These are phyloP conservation scores for Rubroboletus pulcherrimus DNA, from an alignment of 768 basidiomycete species.

Conservation along the genomic window DNA sequence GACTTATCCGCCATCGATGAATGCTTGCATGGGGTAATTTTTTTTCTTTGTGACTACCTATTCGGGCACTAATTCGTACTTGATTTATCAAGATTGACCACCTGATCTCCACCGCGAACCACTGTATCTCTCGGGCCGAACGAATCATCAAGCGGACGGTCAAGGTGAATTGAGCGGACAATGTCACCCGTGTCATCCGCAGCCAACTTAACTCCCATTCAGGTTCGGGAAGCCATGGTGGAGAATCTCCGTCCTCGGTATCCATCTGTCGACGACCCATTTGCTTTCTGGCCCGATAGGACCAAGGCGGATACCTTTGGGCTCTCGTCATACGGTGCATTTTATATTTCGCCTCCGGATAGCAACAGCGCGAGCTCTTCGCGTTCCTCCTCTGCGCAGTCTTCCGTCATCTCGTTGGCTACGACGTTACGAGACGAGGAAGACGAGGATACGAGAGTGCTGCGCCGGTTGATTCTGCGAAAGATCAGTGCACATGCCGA, in stretches of 20 bases:
- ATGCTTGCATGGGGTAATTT: conserved; percentile 50
- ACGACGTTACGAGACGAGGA: conserved; percentile 50
- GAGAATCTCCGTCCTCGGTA: conserved; percentile 37
- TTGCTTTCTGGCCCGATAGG: conserved; percentile 16
- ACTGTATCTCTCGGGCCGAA: conserved; percentile 56
- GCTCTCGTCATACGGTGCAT: conserved; percentile 7
- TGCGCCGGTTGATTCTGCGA: conserved; percentile 60
- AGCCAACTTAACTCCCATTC: conserved; percentile 2
- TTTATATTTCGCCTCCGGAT: conserved; percentile 23
- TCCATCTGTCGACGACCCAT: conserved; percentile 16
- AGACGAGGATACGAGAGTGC: conserved; percentile 59
- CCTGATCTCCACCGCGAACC: conserved; percentile 49
- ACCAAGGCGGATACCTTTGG: conserved; percentile 3
- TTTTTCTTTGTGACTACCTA: conserved; percentile 7
- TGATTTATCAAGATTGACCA: conserved; percentile 45
- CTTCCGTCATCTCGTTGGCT: conserved; percentile 44
- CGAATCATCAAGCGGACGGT: conserved; percentile 53
- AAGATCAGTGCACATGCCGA: conserved; percentile 58
- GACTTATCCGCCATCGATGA: conserved; percentile 57
- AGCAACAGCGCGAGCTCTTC: conserved; percentile 14
- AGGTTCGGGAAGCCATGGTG: conserved; percentile 52
- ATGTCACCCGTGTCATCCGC: background rate
- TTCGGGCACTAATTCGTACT: conserved; percentile 6
- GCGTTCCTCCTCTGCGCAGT: conserved; percentile 28
- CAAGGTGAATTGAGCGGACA: conserved; percentile 38